Evolutionary conservation across 2,329 filamentous ascomycete genomes (phyloP).

Genomic region (Capronia americana): DNA sequence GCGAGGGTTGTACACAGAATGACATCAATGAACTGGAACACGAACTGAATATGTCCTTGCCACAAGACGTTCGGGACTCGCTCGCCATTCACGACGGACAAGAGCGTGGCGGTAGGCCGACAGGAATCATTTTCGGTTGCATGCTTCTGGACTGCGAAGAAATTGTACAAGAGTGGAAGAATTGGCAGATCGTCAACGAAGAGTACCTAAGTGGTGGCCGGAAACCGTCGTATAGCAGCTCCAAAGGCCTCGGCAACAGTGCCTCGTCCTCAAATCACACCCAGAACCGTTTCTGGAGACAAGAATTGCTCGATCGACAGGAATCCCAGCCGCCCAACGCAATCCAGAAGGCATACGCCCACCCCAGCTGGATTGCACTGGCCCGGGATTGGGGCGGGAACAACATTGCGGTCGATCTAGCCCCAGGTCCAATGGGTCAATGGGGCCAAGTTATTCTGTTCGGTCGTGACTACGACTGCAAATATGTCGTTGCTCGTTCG

Average conservation of each 20-base stretch:
- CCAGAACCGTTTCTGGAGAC: constrained; percentile 72
- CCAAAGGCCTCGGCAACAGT: constrained; percentile 72
- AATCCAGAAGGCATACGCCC: constrained; percentile 90
- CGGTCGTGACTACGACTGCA: constrained; percentile 96
- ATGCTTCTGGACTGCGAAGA: constrained; percentile 99
- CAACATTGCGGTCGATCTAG: constrained; percentile 91
- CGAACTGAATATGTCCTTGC: constrained; percentile 90
- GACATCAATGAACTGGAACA: constrained; percentile 97
- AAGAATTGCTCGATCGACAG: constrained; percentile 82
- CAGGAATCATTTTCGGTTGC: constrained; percentile 87
- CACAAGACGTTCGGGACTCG: constrained; percentile 91
- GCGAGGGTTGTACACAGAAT: constrained; percentile 89
- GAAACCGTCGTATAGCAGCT: constrained; percentile 68
- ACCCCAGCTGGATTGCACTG: constrained; percentile 93
- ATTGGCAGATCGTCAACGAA: constrained; percentile 92
- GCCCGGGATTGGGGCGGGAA: constrained; percentile 99
- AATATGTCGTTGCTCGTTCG: constrained; percentile 92
- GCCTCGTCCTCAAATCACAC: constrained; percentile 65
- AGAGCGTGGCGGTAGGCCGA: constrained; percentile 87
- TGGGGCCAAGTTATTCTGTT: constrained; percentile 98
- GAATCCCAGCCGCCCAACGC: constrained; percentile 85
- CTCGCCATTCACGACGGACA: constrained; percentile 93
- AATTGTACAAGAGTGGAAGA: constrained; percentile 96
- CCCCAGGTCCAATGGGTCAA: constrained; percentile 83
- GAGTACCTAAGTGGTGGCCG: constrained; percentile 73